Evolutionary conservation across 2,329 filamentous ascomycete genomes (phyloP), one percentile per base, ranked within the genome.

Genomic region (Didymella lethalis): DNA sequence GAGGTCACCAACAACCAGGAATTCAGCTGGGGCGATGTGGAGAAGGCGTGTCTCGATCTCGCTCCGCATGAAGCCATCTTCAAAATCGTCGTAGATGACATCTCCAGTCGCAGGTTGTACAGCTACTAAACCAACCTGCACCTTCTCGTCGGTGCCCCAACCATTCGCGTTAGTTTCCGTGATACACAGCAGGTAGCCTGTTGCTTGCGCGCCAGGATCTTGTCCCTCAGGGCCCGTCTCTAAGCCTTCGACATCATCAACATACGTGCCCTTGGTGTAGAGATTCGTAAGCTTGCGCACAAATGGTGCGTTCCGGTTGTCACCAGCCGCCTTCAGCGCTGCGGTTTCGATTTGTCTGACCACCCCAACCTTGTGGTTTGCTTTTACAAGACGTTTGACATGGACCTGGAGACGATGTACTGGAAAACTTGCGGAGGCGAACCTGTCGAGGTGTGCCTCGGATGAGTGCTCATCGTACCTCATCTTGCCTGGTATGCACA

Each of bases 181-280:
- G 63, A 99, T 87, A 73, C 94, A 97, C 2, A 99, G 86, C 18
- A 99, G 81, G 73, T 97, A 97, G n/a, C 95, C 95, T 2, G 88
- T 90, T 25, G 87, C 83, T 65, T 75, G 74, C 4, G 86, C 83
- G 20, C 83, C 82, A 0, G 87, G 84, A 1, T 85, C 82, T 38
- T 84, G 82, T 62, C 80, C 65, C 70, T 81, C 70, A 54, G 80
- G 68, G 10, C 64, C 55, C 2, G 65, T 59, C 51, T 91, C 90
- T 5, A 97, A 78, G 26, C 92, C 92, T 62, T 95, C 94, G 10
- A 91, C 85, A 75, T 99, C 95, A 72, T 98, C 95, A 56, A 99
- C 90, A 69, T 98, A 99, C 2, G 95, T 99, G 43, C 93, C 95
- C 77, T 98, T 99, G 8, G 95, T 99, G 78, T 99, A 99, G 7